Evolutionary conservation across 805 yeast genomes (phyloP), one percentile per base, ranked within the genome.

Genomic region (Kluyveromyces nonfermentans): DNA sequence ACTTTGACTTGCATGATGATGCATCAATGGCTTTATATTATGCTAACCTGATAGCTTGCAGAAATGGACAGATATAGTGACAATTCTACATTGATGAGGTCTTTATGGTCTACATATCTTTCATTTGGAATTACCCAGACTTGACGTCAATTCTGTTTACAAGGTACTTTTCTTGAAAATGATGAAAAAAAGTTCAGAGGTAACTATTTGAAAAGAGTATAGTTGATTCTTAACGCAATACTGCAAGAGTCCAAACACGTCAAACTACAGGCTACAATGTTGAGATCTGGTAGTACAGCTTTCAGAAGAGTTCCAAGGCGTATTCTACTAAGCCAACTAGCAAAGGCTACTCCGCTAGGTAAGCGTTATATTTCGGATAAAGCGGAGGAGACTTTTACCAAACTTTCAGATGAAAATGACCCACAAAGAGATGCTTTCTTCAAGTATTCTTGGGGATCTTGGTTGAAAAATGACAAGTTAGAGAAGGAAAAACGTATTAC

Each of bases 361-460:
- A 45, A 36, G 8, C 65, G 71, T 45, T 51, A 39, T 12, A 54
- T 65, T 10, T 53, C 67, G 14, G 54, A 37, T 37, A 59, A 60
- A 42, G 60, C 66, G 25, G 56, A 63, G n/a, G 64, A 64, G 40
- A 60, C 57, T 4, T 65, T 62, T 51, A 82, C 89, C 42, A 72
- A 71, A 46, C 56, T 83, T 19, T 63, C 73, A 22, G 82, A 82
- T 53, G 75, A 77, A 44, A 64, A 70, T 33, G 89, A 83, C 57
- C 86, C 87, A 9, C 67, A 77, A 40, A 73, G 89, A 63, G 75
- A 74, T 44, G 71, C 77, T 35, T 85, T 93, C 57, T 90, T 86
- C 70, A 78, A 83, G 54, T 90, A 88, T 60, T 72, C 93, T 2
- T 90, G 97, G 95, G 98, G 98, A 39, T 75, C 95, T 6, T 90